Conservation (phyloP, 768 basidiomycete species). For the Pisolithus orientalis region DNA sequence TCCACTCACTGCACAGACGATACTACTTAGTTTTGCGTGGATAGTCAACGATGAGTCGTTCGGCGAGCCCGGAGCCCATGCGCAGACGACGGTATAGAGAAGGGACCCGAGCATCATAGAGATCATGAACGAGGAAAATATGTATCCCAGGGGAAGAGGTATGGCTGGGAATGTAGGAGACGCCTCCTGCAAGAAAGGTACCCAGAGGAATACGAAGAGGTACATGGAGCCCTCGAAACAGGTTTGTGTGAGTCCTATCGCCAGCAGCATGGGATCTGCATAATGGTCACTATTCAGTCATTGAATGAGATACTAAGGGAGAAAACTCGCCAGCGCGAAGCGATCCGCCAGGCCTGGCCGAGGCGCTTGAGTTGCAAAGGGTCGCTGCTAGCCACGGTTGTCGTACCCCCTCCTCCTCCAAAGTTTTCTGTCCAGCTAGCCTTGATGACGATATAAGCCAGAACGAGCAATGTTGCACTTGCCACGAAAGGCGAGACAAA, state of each 20-base stretch:
- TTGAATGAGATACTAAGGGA: background rate
- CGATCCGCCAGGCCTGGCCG: constrained; percentile 50
- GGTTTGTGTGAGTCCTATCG: constrained; percentile 68
- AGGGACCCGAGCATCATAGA: constrained; percentile 79
- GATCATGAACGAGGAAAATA: constrained; percentile 78
- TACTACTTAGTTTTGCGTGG: constrained; percentile 61
- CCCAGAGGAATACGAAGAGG: constrained; percentile 81
- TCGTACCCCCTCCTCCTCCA: constrained; percentile 37
- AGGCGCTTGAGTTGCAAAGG: constrained; percentile 49
- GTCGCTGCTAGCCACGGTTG: constrained; percentile 22
- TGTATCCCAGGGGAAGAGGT: constrained; percentile 65
- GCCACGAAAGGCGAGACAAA: constrained; percentile 64
- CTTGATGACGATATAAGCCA: constrained; percentile 53
- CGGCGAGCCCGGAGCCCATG: constrained; percentile 24
- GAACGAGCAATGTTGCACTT: constrained; percentile 47
- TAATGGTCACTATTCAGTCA: background rate
- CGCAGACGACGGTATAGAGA: constrained; percentile 50
- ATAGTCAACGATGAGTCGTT: constrained; percentile 41
- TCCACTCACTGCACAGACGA: constrained; percentile 55
- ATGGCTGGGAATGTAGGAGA: constrained; percentile 30
- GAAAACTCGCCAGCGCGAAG: constrained; percentile 38
- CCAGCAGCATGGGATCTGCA: constrained; percentile 54
- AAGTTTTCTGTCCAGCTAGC: constrained; percentile 65
- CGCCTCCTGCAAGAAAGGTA: constrained; percentile 64
- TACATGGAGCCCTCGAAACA: constrained; percentile 85